Base-by-base conservation (phyloP, 2,329 filamentous ascomycete genomes). In the Xylariaceae sp. region DNA sequence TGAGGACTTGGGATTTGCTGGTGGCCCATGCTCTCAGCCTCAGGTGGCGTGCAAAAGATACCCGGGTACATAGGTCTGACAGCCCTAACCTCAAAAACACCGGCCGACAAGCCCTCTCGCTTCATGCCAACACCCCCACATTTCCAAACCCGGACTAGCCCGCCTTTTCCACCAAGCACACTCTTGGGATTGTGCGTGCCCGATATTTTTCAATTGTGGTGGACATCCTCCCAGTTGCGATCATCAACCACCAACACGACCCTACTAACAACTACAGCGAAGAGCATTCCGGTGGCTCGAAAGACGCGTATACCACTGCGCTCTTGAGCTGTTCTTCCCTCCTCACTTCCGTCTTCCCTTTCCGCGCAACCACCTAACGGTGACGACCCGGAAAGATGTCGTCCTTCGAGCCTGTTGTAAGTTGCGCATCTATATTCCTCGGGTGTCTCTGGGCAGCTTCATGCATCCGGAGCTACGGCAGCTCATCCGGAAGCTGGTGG, bases 401-500 rank as follows among this genome's bases (percentile, higher is more conserved):
- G 63, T 74, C 71, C 59, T 80, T 81, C 67, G 77, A 81, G 71
- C 62, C 67, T 65, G 75, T 79, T 71, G 77, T 81, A 68, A 80
- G 77, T 80, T 57, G 18, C 14, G n/a, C n/a, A n/a, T 19, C 12
- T 23, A 12, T n/a, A 11, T 24, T 22, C 19, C 29, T 16, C 17
- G 11, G 9, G 17, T 30, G 12, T 22, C 10, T 8, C 21, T 21
- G 24, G 22, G 24, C 22, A 6, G n/a, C n/a, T n/a, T n/a, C n/a
- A n/a, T n/a, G n/a, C n/a, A n/a, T n/a, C n/a, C n/a, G n/a, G n/a
- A n/a, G n/a, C n/a, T n/a, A n/a, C n/a, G n/a, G n/a, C n/a, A n/a
- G n/a, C n/a, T n/a, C n/a, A n/a, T n/a, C n/a, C n/a, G n/a, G n/a
- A n/a, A n/a, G n/a, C n/a, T n/a, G n/a, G n/a, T n/a, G n/a, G n/a